Evolutionary conservation across 2,329 filamentous ascomycete species (phyloP).

Genomic region (Dryadomyces quercus-mongolicae): DNA sequence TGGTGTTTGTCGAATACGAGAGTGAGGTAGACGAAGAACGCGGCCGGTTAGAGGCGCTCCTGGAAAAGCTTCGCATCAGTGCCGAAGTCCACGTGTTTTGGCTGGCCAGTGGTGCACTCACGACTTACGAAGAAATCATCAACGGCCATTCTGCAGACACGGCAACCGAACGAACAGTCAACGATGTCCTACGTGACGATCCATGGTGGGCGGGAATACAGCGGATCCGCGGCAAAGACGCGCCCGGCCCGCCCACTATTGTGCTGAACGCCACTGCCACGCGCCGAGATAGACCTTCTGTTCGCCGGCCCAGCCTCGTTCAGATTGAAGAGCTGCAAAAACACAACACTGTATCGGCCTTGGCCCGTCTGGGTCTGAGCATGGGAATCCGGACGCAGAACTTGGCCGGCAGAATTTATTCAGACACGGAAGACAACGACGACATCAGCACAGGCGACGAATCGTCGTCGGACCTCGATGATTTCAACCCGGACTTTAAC

Average conservation of each 20-base stretch:
- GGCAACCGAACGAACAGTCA: conserved; percentile 47
- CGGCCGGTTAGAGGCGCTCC: conserved; percentile 55
- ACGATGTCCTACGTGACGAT: conserved; percentile 55
- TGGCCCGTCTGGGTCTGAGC: conserved; percentile 48
- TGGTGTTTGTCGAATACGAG: conserved; percentile 85
- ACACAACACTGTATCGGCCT: conserved; percentile 39
- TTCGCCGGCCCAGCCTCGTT: conserved; percentile 36
- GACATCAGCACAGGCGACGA: conserved; percentile 14
- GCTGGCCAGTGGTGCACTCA: conserved; percentile 60
- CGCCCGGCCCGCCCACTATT: not conserved
- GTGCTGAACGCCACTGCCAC: not conserved
- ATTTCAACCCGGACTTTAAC: conserved; percentile 21
- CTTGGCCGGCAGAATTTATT: conserved; percentile 44
- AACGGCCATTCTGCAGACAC: conserved; percentile 50
- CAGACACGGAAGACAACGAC: conserved; percentile 25
- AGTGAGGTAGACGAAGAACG: conserved; percentile 70
- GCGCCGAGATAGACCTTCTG: not conserved
- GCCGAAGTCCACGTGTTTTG: conserved; percentile 72
- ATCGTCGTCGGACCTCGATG: conserved; percentile 11
- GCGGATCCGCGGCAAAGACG: conserved; percentile 28
- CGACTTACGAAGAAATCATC: conserved; percentile 66
- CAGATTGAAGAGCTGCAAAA: conserved; percentile 51
- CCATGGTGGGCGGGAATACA: conserved; percentile 77
- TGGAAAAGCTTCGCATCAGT: conserved; percentile 73
- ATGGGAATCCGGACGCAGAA: conserved; percentile 68